These are phyloP conservation scores for Didymosphaeria variabile DNA, from an alignment of 2,329 filamentous ascomycete species.

Conservation along the genomic window DNA sequence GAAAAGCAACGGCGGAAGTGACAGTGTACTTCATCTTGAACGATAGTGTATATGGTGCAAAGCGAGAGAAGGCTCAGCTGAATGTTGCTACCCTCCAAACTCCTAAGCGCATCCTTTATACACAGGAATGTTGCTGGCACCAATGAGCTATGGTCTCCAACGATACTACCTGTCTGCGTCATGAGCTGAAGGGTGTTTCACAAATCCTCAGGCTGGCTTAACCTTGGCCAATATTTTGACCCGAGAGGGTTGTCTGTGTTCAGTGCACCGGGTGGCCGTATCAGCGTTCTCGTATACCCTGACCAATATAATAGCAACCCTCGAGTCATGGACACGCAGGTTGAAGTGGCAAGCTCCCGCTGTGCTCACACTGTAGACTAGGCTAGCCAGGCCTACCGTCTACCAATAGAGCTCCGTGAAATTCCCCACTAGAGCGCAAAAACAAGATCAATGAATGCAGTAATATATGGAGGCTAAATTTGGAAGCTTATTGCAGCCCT, in stretches of 20 bases:
- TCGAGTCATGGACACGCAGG: constrained; percentile 2
- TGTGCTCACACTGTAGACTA: background rate
- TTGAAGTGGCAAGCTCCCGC: background rate
- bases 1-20: constrained; percentile 10
- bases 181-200: constrained; percentile 9
- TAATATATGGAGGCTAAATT: constrained; percentile 7
- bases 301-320: constrained; percentile 8
- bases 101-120: constrained; percentile 7
- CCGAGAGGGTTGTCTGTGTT: background rate
- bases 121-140: background rate
- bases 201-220: background rate
- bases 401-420: background rate
- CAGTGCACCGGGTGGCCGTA: constrained; percentile 1
- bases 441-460: constrained; percentile 4
- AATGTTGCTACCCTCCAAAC: background rate
- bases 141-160: background rate
- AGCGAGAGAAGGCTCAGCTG: background rate
- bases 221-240: constrained; percentile 6
- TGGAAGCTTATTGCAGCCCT: constrained; percentile 1
- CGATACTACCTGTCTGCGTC: background rate
- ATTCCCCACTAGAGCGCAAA: background rate
- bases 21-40: constrained; percentile 47
- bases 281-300: constrained; percentile 11
- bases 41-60: constrained; percentile 37
- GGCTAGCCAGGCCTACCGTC: constrained; percentile 4